Conservation (phyloP, 2,329 filamentous ascomycete species). For the Calonectria pseudoreteaudii region DNA sequence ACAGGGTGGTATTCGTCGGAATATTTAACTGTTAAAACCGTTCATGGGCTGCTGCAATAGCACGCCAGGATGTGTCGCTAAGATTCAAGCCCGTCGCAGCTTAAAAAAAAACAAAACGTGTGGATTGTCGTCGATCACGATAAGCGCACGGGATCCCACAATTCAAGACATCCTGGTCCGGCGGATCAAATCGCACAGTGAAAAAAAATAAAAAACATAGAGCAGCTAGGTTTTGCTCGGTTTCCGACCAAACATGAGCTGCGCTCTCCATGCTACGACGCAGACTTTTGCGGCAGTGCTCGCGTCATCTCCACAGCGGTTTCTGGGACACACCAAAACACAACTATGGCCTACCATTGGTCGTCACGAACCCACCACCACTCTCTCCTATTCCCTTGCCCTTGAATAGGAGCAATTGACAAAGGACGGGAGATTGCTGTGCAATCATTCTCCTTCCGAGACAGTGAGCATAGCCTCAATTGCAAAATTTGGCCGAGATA, state of each 20-base stretch:
- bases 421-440: background rate
- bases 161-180: background rate
- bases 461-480: background rate
- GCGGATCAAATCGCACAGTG: background rate
- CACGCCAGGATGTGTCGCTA: background rate
- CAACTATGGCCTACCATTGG: background rate
- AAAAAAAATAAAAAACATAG: background rate
- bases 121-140: constrained; percentile 8
- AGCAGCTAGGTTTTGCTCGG: no score
- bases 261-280: background rate
- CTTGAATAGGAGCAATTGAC: background rate
- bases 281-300: background rate
- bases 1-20: background rate
- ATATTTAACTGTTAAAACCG: background rate
- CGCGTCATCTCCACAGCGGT: background rate
- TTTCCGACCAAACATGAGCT: background rate
- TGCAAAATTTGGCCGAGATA: background rate
- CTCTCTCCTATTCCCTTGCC: background rate
- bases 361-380: background rate
- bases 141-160: constrained; percentile 7
- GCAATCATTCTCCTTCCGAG: background rate
- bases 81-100: background rate
- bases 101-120: background rate
- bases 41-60: background rate
- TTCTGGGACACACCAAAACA: background rate